Percentiles rank a stretch among this genome's conserved stretches.
These are phyloP conservation scores for Trametes pubescens DNA, from an alignment of 1,284 basidiomycete species.

Conservation along the genomic window DNA sequence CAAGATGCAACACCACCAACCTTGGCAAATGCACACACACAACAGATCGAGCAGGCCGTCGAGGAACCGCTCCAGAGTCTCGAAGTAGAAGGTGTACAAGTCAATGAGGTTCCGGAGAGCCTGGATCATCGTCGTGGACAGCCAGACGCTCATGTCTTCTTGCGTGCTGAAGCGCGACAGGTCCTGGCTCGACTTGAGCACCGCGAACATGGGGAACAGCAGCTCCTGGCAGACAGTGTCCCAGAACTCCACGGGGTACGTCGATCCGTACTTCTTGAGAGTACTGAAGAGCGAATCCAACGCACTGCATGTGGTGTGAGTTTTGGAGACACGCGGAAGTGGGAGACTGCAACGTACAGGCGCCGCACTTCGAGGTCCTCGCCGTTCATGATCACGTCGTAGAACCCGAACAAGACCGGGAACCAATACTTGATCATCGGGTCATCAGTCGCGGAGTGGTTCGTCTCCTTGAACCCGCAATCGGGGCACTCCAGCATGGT, in stretches of 20 bases:
- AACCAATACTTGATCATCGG: conserved; percentile 97
- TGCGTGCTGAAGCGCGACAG: conserved; percentile 93
- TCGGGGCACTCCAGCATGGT: conserved; percentile 91
- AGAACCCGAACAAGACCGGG: conserved; percentile 95
- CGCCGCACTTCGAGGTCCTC: conserved; percentile 98
- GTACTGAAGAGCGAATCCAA: conserved; percentile 96
- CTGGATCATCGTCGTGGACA: conserved; percentile 99
- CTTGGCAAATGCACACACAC: conserved; percentile 99
- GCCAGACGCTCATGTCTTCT: conserved; percentile 99
- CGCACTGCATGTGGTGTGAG: conserved; percentile 62
- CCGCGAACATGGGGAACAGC: conserved; percentile 98
- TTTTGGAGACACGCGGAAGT: neutral
- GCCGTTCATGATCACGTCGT: conserved; percentile 99
- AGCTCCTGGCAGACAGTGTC: conserved; percentile 97
- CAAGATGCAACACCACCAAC: conserved; percentile 50
- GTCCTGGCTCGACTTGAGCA: conserved; percentile 91
- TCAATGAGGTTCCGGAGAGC: conserved; percentile 96
- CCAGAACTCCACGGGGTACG: conserved; percentile 96
- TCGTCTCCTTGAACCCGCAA: conserved; percentile 66
- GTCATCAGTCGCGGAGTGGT: conserved; percentile 62
- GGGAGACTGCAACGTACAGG: conserved; percentile 65
- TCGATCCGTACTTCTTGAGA: conserved; percentile 88
- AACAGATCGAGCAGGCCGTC: conserved; percentile 93
- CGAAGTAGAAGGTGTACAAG: conserved; percentile 96
- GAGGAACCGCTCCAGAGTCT: conserved; percentile 88